Percentiles rank a stretch among this genome's conserved stretches.
Evolutionary conservation across 2,329 filamentous ascomycete genomes (phyloP).

Genomic region (Aspergillus tanneri): DNA sequence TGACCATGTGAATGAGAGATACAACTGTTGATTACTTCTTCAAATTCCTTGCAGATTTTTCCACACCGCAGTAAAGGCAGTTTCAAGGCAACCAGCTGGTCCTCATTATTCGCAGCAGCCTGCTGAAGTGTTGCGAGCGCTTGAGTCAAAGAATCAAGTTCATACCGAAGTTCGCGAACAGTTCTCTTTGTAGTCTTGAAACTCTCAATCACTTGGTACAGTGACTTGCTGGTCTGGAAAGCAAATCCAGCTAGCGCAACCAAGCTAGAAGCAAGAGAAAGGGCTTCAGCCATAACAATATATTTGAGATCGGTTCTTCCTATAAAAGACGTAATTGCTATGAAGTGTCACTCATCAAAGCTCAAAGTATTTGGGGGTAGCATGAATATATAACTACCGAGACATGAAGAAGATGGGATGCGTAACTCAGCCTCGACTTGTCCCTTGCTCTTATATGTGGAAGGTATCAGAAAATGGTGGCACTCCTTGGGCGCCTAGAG

Average conservation of each 20-base stretch:
- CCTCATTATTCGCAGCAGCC: slow-evolving; percentile 14
- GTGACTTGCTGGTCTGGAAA: slow-evolving; percentile 23
- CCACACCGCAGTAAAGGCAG: slow-evolving; percentile 24
- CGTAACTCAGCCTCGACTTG: too few relatives aligned
- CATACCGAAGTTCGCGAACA: slow-evolving; percentile 21
- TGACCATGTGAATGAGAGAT: slow-evolving; percentile 11
- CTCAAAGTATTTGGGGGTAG: too few relatives aligned
- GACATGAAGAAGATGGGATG: too few relatives aligned
- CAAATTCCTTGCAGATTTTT: slow-evolving; percentile 21
- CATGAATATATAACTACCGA: too few relatives aligned
- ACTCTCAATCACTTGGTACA: slow-evolving; percentile 21
- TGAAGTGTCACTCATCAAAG: too few relatives aligned
- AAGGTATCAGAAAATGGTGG: too few relatives aligned
- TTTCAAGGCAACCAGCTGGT: slow-evolving; percentile 20
- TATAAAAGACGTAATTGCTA: too few relatives aligned
- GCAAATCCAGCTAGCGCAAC: slow-evolving; percentile 24
- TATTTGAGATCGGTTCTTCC: too few relatives aligned
- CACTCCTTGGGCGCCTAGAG: too few relatives aligned
- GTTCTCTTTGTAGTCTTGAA: slow-evolving; percentile 20
- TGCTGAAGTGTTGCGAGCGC: slow-evolving; percentile 17
- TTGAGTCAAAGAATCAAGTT: slow-evolving; percentile 18
- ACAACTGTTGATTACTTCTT: slow-evolving; percentile 18
- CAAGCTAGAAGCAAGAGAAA: slow-evolving; percentile 21
- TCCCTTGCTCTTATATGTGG: too few relatives aligned
- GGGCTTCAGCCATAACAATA: slow-evolving; percentile 22